Percentiles rank a stretch among this genome's conserved stretches.
Evolutionary conservation across 768 basidiomycete genomes (phyloP).

Genomic region (Calocybe indica): DNA sequence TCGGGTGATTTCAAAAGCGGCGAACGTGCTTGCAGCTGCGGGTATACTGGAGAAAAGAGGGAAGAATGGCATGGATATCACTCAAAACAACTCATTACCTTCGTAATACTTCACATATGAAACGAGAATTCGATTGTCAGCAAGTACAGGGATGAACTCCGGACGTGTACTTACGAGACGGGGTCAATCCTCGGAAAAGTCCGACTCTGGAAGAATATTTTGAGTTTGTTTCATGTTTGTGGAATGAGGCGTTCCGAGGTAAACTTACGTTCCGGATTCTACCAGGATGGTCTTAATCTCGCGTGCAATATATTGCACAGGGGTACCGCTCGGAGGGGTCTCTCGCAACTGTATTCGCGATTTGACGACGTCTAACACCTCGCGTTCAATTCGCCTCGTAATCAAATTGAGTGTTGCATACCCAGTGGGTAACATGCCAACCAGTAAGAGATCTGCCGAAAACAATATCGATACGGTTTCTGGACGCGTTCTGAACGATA

Average conservation of each 20-base stretch:
- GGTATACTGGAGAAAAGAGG: constrained; percentile 57
- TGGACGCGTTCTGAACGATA: neutral
- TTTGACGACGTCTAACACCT: constrained; percentile 73
- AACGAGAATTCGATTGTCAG: neutral
- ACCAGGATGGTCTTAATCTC: constrained; percentile 64
- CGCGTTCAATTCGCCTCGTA: neutral
- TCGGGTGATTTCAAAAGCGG: constrained; percentile 80
- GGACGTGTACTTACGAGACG: constrained; percentile 55
- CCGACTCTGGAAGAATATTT: constrained; percentile 37
- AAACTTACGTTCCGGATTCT: constrained; percentile 69
- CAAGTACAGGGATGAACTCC: neutral
- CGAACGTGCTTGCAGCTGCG: constrained; percentile 86
- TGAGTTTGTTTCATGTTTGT: neutral
- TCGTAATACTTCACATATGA: constrained; percentile 23
- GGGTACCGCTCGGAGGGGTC: constrained; percentile 67
- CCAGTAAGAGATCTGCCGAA: constrained; percentile 79
- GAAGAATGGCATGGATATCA: neutral
- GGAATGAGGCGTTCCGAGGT: no score
- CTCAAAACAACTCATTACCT: constrained; percentile 51
- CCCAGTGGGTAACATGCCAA: constrained; percentile 87
- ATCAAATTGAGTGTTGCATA: constrained; percentile 16
- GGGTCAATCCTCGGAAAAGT: constrained; percentile 69
- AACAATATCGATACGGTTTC: neutral
- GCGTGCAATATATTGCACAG: constrained; percentile 66
- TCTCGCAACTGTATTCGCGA: constrained; percentile 80